Evolutionary conservation across 2,329 filamentous ascomycete genomes (phyloP).

Genomic region (Coniosporium tulheliwenetii): DNA sequence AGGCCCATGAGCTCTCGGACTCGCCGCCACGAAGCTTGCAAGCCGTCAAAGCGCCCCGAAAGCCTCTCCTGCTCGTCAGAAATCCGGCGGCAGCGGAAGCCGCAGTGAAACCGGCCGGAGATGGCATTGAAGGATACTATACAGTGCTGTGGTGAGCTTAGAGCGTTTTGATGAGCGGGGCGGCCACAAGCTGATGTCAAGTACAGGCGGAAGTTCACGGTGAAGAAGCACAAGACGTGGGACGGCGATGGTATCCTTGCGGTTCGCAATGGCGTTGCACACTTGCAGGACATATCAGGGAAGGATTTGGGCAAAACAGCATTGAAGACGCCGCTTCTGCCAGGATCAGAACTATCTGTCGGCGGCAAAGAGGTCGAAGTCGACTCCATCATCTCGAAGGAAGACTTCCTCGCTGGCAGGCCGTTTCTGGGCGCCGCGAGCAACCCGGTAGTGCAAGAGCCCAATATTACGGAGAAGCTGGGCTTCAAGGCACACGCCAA

Average conservation of each 20-base stretch:
- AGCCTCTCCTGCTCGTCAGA: slow-evolving; percentile 12
- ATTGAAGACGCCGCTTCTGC: slow-evolving; percentile 39
- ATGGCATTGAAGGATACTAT: slow-evolving; percentile 22
- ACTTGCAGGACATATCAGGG: slow-evolving; percentile 46
- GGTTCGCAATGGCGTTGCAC: slow-evolving; percentile 40
- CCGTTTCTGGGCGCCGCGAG: slow-evolving; percentile 22
- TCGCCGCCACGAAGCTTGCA: slow-evolving; percentile 11
- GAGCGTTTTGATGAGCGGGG: not conserved
- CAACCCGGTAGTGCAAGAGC: slow-evolving; percentile 7
- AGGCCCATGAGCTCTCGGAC: slow-evolving; percentile 8
- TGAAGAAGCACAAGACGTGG: slow-evolving; percentile 65
- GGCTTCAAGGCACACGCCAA: slow-evolving; percentile 12
- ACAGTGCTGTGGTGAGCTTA: slow-evolving; percentile 22
- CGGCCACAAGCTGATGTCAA: not conserved
- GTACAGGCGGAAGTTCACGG: slow-evolving; percentile 48
- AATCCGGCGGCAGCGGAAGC: slow-evolving; percentile 11
- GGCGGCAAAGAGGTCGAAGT: slow-evolving; percentile 55
- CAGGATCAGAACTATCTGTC: slow-evolving; percentile 45
- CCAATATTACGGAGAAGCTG: slow-evolving; percentile 5
- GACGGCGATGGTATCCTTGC: slow-evolving; percentile 55
- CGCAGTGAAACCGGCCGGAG: slow-evolving; percentile 5
- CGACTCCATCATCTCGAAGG: slow-evolving; percentile 43
- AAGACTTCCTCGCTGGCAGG: slow-evolving; percentile 39
- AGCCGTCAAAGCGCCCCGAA: slow-evolving; percentile 15
- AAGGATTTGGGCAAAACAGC: slow-evolving; percentile 44